Conservation (phyloP, 768 basidiomycete genomes). For the Macrolepiota dolichaula region DNA sequence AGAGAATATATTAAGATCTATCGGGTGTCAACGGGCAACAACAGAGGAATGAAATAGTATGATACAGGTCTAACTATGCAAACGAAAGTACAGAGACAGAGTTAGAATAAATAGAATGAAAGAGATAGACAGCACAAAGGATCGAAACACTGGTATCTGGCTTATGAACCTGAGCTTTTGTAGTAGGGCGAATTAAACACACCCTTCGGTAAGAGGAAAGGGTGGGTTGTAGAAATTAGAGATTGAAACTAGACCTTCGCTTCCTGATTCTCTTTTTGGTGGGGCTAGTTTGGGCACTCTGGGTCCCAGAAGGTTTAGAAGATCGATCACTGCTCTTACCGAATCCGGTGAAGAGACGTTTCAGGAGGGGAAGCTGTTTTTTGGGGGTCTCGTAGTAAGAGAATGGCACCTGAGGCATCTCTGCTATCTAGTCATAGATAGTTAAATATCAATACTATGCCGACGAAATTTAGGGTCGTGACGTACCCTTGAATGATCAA, state of each 20-base stretch:
- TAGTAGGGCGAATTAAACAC: not conserved
- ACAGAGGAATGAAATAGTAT: not conserved
- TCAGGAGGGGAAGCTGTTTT: slow-evolving; percentile 14
- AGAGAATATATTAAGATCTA: not conserved
- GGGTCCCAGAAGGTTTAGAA: not conserved
- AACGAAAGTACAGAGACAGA: not conserved
- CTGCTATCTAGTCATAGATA: slow-evolving; percentile 7
- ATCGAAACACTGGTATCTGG: not conserved
- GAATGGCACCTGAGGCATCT: slow-evolving; percentile 14
- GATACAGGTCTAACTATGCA: not conserved
- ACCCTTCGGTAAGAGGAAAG: not conserved
- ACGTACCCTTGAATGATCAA: slow-evolving; percentile 5
- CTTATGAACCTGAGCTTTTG: not conserved
- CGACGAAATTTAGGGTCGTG: not conserved
- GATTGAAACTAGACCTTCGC: slow-evolving; percentile 5
- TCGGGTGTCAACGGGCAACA: not conserved
- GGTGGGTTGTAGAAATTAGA: not conserved
- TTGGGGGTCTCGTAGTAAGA: slow-evolving; percentile 14
- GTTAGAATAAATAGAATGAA: not conserved
- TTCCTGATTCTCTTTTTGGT: not conserved
- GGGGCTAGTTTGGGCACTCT: not conserved
- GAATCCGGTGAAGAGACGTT: slow-evolving; percentile 18
- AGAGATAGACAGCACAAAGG: not conserved
- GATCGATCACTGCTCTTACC: slow-evolving; percentile 10
- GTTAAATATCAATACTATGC: not conserved